Conservation (phyloP, 1,284 basidiomycete species). For the Thelephora terrestris region DNA sequence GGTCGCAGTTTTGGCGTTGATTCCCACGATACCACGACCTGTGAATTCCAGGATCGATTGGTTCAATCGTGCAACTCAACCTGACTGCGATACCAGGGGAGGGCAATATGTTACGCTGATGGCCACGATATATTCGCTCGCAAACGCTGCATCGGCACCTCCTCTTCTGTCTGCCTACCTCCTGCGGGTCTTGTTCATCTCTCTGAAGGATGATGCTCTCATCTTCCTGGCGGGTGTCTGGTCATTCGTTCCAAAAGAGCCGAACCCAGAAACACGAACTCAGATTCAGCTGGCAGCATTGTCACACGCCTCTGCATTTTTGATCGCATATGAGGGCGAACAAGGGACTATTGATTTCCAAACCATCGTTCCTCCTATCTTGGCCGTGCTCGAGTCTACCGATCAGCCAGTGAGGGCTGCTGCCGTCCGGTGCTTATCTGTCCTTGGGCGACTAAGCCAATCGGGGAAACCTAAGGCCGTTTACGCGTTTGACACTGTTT, state of each 20-base stretch:
- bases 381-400: conserved; percentile 53
- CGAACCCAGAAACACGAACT: conserved; percentile 8
- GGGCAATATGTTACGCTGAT: conserved; percentile 43
- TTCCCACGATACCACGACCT: conserved; percentile 41
- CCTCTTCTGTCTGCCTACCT: conserved; percentile 42
- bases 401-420: conserved; percentile 47
- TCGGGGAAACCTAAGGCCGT: conserved; percentile 44
- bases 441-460: conserved; percentile 30
- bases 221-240: conserved; percentile 73
- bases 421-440: conserved; percentile 54
- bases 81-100: conserved; percentile 19
- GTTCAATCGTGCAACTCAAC: conserved; percentile 23
- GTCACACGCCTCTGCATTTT: conserved; percentile 64
- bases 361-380: conserved; percentile 68
- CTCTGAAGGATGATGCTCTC: conserved; percentile 63
- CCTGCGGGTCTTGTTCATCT: conserved; percentile 58
- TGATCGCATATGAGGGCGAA: conserved; percentile 58
- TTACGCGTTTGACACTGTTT: conserved; percentile 78
- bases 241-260: conserved; percentile 24
- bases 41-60: conserved; percentile 33
- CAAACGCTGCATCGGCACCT: conserved; percentile 39
- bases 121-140: conserved; percentile 52
- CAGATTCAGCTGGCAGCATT: conserved; percentile 37
- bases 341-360: conserved; percentile 73
- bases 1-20: conserved; percentile 37